These are phyloP conservation scores for Zanthoxylum bungeanum DNA, from an alignment of 345 rosid genomes.

Conservation along the genomic window DNA sequence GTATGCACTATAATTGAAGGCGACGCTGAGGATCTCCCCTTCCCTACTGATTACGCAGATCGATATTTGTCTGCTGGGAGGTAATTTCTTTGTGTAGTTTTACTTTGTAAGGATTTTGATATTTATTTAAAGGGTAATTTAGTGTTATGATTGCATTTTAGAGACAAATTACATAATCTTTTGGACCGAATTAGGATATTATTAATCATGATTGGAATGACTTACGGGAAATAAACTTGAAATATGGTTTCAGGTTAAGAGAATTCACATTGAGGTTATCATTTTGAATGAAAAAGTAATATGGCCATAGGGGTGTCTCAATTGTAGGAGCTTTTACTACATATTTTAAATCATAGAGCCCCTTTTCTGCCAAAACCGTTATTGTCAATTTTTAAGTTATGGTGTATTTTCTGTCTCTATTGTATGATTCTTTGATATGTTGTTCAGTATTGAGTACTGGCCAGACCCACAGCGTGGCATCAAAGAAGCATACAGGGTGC, in stretches of 20 bases:
- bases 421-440: neutral
- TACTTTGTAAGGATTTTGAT: neutral
- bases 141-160: neutral
- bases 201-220: too few relatives aligned
- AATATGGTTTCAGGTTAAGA: neutral
- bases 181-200: too few relatives aligned
- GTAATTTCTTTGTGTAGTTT: conserved; percentile 5
- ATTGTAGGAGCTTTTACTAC: neutral
- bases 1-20: conserved; percentile 37
- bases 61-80: conserved; percentile 40
- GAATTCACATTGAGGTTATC: neutral
- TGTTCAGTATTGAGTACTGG: conserved; percentile 36
- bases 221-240: neutral
- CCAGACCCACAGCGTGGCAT: conserved; percentile 39
- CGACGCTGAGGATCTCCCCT: conserved; percentile 37
- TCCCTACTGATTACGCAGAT: conserved; percentile 35
- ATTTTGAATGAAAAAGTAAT: neutral
- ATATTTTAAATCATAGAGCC: neutral
- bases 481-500: conserved; percentile 38
- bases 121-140: neutral
- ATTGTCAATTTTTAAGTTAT: neutral
- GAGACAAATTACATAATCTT: neutral
- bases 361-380: neutral
- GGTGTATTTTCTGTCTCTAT: neutral
- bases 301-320: neutral